Conservation (phyloP, 495 filamentous ascomycete species). For the Bryoglossum gracile region DNA sequence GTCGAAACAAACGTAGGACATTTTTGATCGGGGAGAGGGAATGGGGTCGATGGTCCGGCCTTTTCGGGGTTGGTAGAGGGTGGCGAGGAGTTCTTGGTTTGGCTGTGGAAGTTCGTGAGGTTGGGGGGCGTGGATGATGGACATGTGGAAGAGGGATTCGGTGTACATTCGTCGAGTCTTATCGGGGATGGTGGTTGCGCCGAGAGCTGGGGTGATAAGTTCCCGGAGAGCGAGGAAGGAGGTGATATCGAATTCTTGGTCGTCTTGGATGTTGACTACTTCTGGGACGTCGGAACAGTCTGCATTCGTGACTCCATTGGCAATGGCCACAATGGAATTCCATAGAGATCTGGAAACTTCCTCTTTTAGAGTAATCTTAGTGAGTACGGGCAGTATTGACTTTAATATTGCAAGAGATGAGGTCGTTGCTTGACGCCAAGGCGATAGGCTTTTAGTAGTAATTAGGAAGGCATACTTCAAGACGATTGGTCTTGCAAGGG, state of each 20-base stretch:
- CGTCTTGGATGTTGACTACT: conserved; percentile 41
- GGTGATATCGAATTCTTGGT: conserved; percentile 74
- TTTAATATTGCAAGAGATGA: conserved; percentile 61
- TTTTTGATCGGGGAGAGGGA: conserved; percentile 56
- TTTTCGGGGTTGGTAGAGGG: conserved; percentile 55
- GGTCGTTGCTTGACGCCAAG: conserved; percentile 76
- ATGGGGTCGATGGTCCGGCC: conserved; percentile 64
- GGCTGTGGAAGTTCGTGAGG: conserved; percentile 54
- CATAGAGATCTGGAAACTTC: conserved; percentile 45
- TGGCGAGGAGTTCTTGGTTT: conserved; percentile 48
- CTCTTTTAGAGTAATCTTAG: conserved; percentile 43
- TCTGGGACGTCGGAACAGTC: conserved; percentile 39
- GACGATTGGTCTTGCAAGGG: conserved; percentile 57
- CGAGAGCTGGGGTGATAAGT: conserved; percentile 69
- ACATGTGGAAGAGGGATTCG: conserved; percentile 70
- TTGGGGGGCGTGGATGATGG: conserved; percentile 67
- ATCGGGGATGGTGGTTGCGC: conserved; percentile 56
- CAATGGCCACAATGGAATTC: conserved; percentile 51
- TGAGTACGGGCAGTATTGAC: conserved; percentile 55
- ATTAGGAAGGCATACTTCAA: conserved; percentile 67
- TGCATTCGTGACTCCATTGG: conserved; percentile 52
- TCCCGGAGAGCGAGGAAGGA: conserved; percentile 60
- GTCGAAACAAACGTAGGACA: conserved; percentile 74
- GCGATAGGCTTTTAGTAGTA: conserved; percentile 46
- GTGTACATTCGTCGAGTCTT: conserved; percentile 62